Base-by-base conservation (phyloP, 805 yeast species). In the Sungouiella thailandica region DNA sequence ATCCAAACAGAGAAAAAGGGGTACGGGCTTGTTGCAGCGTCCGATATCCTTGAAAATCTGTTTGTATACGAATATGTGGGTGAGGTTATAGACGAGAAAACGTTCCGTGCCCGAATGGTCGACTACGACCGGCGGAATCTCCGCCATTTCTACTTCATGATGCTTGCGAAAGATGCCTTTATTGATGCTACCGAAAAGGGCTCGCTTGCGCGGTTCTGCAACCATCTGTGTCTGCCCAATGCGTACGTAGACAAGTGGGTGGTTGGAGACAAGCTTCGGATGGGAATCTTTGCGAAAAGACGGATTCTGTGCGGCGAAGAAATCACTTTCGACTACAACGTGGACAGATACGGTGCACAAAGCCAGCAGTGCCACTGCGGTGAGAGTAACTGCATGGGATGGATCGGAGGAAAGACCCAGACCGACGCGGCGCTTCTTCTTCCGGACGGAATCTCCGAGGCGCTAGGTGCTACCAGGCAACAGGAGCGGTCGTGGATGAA, bases 221-320 rank as follows among this genome's bases (percentile, higher is more conserved):
- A 90, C 59, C 98, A 90, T 60, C 86, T 96, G 14, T 90, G 98
- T 58, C 80, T 76, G 50, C 98, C 98, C 9, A 93, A 93, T 57
- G 90, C 95, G 15, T 86, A 76, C 49, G 96, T 90, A 27, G 96
- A 90, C 58, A 90, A 90, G 64, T 90, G 98, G 98, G 93, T 89
- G 12, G 97, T 90, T 10, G 88, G 88, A 18, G 85, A 83, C 39
- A 83, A 86, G 54, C 68, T 87, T 37, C 72, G 87, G 44, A 93
- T 93, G 97, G 98, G 97, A 18, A 83, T 90, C 16, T 93, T 90
- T 55, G 85, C 97, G 32, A 83, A 83, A 46, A 68, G 95, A 43
- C 59, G 68, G 17, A 86, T 90, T 33, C 28, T 44, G 6, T 57
- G 58, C 39, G 96, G 96, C 35, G 97, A 93, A 58, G 98, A 90